Conservation (phyloP, 495 filamentous ascomycete species). For the Schizothecium vesticola region DNA sequence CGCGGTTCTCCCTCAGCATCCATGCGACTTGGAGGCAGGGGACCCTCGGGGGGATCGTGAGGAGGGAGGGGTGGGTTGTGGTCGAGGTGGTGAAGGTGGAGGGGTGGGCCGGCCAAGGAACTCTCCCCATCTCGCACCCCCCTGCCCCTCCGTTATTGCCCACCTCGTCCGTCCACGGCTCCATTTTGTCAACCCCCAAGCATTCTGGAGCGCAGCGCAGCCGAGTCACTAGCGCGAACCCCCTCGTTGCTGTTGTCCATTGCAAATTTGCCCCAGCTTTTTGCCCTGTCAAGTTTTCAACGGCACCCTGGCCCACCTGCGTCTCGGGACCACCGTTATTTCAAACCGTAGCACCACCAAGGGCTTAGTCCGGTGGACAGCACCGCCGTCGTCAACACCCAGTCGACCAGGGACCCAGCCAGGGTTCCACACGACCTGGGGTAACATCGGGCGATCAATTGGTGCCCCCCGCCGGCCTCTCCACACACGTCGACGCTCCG, state of each 20-base stretch:
- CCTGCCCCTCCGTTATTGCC: not conserved
- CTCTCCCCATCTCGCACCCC: not conserved
- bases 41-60: not conserved
- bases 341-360: not conserved
- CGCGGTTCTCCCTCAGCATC: not conserved
- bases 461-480: not conserved
- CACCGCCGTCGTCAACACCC: not conserved
- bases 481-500: slow-evolving; percentile 4
- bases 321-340: not conserved
- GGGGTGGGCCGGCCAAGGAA: not conserved
- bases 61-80: not conserved
- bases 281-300: no score
- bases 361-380: not conserved
- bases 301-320: not conserved
- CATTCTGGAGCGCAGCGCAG: not conserved
- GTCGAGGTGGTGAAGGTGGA: not conserved
- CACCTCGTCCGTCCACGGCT: not conserved
- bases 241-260: not conserved
- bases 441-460: slow-evolving; percentile 4
- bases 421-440: not conserved
- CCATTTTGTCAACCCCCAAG: not conserved
- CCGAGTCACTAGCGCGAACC: slow-evolving; percentile 1
- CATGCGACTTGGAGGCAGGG: not conserved
- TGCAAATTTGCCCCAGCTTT: slow-evolving; percentile 3
- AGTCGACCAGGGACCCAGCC: not conserved